Percentiles rank a stretch among this genome's conserved stretches.
phyloP scores from a whole-genome alignment of 176 grass and related monocot species.

The Carex cristatella region DNA sequence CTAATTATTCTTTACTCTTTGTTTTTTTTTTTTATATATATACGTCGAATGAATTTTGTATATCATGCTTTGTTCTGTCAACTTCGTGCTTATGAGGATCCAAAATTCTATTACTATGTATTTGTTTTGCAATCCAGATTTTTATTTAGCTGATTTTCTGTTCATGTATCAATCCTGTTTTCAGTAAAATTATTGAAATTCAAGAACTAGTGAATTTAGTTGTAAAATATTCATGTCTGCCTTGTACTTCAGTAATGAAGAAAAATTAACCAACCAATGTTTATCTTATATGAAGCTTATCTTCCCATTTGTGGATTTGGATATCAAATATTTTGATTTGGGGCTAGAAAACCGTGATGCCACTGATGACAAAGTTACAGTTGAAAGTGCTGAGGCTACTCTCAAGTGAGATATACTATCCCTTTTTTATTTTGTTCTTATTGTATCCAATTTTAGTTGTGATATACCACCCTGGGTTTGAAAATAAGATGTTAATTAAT shows the following conservation, averaged over 20 bases:
- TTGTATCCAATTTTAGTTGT: background rate
- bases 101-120: too few species aligned
- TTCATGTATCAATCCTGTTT: background rate
- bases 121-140: too few species aligned
- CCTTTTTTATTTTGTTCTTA: constrained; percentile 10
- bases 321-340: constrained; percentile 96
- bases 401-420: constrained; percentile 55
- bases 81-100: too few species aligned
- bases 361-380: constrained; percentile 90
- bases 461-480: background rate
- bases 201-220: background rate
- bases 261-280: constrained; percentile 10
- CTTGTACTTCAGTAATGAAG: background rate
- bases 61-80: too few species aligned
- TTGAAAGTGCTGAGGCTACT: constrained; percentile 94
- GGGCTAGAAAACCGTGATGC: constrained; percentile 75
- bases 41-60: too few species aligned
- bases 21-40: too few species aligned
- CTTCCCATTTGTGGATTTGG: constrained; percentile 84
- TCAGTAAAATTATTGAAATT: background rate
- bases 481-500: constrained; percentile 3
- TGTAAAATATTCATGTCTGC: background rate
- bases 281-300: constrained; percentile 58
- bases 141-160: too few species aligned
- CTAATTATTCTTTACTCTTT: too few species aligned